Evolutionary conservation across 192 early-diverging fungal species (phyloP), one percentile per base, ranked within the genome.

Genomic region (Backusella luteola): DNA sequence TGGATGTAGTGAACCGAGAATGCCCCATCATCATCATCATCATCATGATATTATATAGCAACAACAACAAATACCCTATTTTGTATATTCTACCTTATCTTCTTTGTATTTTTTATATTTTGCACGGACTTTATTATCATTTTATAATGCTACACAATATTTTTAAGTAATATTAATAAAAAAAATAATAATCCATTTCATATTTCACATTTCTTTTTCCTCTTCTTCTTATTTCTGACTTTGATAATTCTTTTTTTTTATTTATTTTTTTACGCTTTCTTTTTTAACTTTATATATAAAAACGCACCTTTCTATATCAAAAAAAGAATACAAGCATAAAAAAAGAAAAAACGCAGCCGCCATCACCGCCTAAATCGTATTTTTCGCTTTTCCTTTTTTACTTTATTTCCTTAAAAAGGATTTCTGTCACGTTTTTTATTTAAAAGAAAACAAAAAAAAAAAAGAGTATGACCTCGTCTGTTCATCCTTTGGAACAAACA

Each of bases 401-500:
- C 21, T 19, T 1, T 35, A 73, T 34, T 76, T 71, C 39, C 56
- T 73, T 70, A 46, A 72, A 72, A 53, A 72, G 71, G 71, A n/a
- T 44, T 19, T 21, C 32, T 11, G 7, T 75, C 63, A 44, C 41
- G 32, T 56, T 73, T 66, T 53, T 44, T 34, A 46, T 36, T 73
- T 41, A 71, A 41, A 41, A 41, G 0, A 38, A 32, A 73, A 56
- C 42, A 73, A 66, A 66, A 79, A 71, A 67, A 56, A 66, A 36
- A 44, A n/a, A 56, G 66, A 19, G 4, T 42, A 67, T 71, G 75
- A 75, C 73, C 41, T 42, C 42, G 35, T 26, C 59, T 32, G 34
- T 75, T 67, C 59, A 75, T 38, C 73, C 59, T 66, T 66, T 75
- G 23, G 52, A 63, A 46, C 67, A 72, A 53, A 69, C 75, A 73